These are phyloP conservation scores for Astragalus membranaceus DNA, from an alignment of 306 rosid genomes.

Conservation along the genomic window DNA sequence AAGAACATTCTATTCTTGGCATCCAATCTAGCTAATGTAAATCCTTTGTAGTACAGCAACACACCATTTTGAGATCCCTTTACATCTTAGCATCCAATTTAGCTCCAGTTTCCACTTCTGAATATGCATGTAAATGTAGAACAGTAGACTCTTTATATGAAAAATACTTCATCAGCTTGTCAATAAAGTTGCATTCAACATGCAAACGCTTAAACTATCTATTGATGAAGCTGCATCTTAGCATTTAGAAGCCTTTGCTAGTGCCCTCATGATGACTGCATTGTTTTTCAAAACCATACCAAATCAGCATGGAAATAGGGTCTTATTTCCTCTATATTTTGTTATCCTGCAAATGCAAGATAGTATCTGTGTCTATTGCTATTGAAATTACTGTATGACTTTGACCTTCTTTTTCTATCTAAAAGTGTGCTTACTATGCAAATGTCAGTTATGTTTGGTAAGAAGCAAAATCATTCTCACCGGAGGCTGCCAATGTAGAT, in stretches of 20 bases:
- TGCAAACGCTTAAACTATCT: not conserved
- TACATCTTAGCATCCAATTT: not conserved
- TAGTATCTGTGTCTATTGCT: not conserved
- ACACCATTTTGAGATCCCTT: not conserved
- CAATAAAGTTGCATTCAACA: not conserved
- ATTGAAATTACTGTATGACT: constrained; percentile 1
- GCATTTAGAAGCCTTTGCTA: not conserved
- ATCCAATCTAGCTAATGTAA: not conserved
- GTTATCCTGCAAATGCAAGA: not conserved
- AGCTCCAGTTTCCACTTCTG: not conserved
- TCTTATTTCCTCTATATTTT: not conserved
- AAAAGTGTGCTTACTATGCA: not conserved
- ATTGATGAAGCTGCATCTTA: not conserved
- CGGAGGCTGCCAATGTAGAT: constrained; percentile 24
- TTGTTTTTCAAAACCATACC: not conserved
- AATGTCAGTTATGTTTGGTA: constrained; percentile 34
- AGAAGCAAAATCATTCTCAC: constrained; percentile 13
- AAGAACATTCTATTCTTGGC: not conserved
- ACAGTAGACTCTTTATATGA: no score
- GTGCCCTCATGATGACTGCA: not conserved
- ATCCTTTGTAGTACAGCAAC: not conserved
- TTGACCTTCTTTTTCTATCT: not conserved
- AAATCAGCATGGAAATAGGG: not conserved
- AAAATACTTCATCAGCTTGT: not conserved
- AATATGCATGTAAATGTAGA: not conserved